Conservation (phyloP, 2,329 filamentous ascomycete genomes). For the Penicillium sp. region DNA sequence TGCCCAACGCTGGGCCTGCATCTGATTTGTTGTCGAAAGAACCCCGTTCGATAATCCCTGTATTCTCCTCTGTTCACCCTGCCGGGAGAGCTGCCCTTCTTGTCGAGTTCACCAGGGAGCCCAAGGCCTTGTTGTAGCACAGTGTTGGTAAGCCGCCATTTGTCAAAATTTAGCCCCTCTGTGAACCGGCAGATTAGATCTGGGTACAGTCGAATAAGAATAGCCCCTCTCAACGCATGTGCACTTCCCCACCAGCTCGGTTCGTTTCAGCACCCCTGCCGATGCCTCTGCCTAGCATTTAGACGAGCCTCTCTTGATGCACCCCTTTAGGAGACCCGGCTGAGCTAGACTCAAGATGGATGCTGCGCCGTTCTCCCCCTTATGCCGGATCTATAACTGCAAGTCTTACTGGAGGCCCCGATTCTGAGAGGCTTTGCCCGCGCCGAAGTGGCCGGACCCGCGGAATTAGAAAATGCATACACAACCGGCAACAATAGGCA, state of each 20-base stretch:
- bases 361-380: constrained; percentile 14
- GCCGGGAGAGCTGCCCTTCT: neutral
- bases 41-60: constrained; percentile 17
- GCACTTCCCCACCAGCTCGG: constrained; percentile 15
- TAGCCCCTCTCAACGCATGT: neutral
- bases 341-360: constrained; percentile 16
- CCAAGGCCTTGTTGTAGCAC: constrained; percentile 16
- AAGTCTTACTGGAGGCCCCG: constrained; percentile 13
- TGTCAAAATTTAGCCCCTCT: constrained; percentile 7
- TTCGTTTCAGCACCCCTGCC: constrained; percentile 27
- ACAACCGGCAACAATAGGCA: constrained; percentile 12
- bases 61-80: constrained; percentile 9
- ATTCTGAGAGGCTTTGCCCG: constrained; percentile 15
- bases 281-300: constrained; percentile 11
- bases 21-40: constrained; percentile 17
- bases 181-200: neutral
- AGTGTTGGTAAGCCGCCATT: neutral
- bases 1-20: constrained; percentile 6
- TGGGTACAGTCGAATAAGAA: neutral
- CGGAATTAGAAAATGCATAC: constrained; percentile 11
- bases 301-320: constrained; percentile 10
- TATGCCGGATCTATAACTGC: constrained; percentile 19
- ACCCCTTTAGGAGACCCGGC: constrained; percentile 7
- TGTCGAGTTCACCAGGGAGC: neutral
- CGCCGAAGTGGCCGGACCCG: constrained; percentile 9